Conservation (phyloP, 768 basidiomycete species). For the Boletus fagicola region DNA sequence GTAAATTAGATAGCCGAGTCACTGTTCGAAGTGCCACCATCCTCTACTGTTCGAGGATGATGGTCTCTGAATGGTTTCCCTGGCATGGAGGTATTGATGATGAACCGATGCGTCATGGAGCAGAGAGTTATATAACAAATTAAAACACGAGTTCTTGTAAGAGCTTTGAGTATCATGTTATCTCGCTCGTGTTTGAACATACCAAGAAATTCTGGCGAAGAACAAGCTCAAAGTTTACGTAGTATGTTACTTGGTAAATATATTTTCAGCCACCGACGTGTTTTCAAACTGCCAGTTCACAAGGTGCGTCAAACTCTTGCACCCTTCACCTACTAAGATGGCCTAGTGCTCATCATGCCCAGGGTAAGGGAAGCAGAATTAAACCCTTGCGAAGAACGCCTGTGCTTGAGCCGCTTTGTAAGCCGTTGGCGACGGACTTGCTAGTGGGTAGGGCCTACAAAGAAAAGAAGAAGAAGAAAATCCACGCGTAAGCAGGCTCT, state of each 20-base stretch:
- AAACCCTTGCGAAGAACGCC: background rate
- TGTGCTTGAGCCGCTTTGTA: background rate
- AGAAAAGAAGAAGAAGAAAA: background rate
- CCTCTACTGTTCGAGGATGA: background rate
- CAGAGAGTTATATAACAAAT: background rate
- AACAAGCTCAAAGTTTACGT: background rate
- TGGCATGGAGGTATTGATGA: background rate
- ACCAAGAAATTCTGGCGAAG: too few relatives aligned
- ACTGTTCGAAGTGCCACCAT: background rate
- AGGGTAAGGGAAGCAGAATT: background rate
- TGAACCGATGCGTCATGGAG: background rate
- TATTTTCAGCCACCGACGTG: background rate
- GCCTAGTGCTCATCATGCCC: background rate
- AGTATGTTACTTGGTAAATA: background rate
- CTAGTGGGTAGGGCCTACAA: background rate
- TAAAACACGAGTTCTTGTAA: too few relatives aligned
- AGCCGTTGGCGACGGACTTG: background rate
- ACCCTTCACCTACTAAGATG: background rate
- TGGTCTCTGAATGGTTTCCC: background rate
- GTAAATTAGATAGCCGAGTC: background rate
- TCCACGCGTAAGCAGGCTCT: background rate
- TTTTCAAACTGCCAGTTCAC: background rate
- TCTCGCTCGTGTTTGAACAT: too few relatives aligned
- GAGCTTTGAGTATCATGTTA: too few relatives aligned
- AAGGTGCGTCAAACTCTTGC: background rate